Percentiles rank a stretch among this genome's conserved stretches.
Evolutionary conservation across 2,329 filamentous ascomycete species (phyloP).

Genomic region (Phoma sp.): DNA sequence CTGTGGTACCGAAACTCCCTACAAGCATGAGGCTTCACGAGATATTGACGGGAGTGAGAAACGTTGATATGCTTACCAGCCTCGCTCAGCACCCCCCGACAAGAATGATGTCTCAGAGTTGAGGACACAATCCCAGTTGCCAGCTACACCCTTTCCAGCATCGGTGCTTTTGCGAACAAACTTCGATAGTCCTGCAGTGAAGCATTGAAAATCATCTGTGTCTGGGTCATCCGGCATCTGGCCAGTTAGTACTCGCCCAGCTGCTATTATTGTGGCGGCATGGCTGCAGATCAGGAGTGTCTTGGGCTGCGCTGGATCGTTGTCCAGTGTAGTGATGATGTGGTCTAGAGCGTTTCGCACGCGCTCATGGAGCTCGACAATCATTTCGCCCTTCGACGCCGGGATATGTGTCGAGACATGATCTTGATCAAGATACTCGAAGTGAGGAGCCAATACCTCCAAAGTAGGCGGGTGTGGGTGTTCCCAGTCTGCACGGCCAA

Average conservation of each 20-base stretch:
- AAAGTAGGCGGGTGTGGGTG: slow-evolving; percentile 80
- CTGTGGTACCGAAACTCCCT: slow-evolving; percentile 12
- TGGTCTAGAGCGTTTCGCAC: slow-evolving; percentile 72
- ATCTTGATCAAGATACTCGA: slow-evolving; percentile 61
- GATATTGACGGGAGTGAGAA: neutral
- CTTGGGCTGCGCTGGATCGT: slow-evolving; percentile 66
- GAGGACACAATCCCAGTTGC: slow-evolving; percentile 79
- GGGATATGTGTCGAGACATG: slow-evolving; percentile 73
- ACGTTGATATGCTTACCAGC: slow-evolving; percentile 68
- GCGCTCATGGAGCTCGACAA: slow-evolving; percentile 80
- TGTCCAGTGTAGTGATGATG: slow-evolving; percentile 77
- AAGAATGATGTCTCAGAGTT: slow-evolving; percentile 90
- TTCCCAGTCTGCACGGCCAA: slow-evolving; percentile 82
- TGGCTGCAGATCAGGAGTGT: slow-evolving; percentile 85
- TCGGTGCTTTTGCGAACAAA: slow-evolving; percentile 61
- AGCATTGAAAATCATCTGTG: slow-evolving; percentile 83
- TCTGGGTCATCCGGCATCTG: slow-evolving; percentile 73
- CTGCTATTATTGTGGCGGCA: slow-evolving; percentile 86
- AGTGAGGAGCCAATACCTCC: slow-evolving; percentile 71
- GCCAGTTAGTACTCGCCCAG: slow-evolving; percentile 84
- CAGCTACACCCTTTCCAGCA: slow-evolving; percentile 68
- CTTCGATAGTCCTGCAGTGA: slow-evolving; percentile 80
- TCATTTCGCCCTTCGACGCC: slow-evolving; percentile 77
- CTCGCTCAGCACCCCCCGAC: slow-evolving; percentile 80
- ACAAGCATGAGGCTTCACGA: slow-evolving; percentile 3